Evolutionary conservation across 768 basidiomycete species (phyloP).

Genomic region (Lactarius deliciosus): DNA sequence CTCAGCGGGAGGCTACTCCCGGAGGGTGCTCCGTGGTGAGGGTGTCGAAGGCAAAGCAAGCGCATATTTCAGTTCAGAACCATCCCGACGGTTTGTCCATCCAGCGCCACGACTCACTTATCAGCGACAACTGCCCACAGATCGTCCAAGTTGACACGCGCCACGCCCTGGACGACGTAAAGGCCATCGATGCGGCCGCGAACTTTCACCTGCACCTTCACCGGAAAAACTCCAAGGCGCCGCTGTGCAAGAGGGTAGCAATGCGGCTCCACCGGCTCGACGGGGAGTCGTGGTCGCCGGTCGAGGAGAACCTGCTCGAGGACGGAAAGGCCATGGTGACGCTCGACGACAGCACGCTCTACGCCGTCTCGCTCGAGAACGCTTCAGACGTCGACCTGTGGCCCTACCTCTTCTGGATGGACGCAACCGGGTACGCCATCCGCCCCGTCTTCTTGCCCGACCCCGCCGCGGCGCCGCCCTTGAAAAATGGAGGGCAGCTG

Average conservation of each 20-base stretch:
- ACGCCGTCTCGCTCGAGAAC: conserved; percentile 51
- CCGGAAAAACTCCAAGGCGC: conserved; percentile 48
- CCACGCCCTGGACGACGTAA: conserved; percentile 40
- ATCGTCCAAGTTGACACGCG: conserved; percentile 42
- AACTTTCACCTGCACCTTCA: conserved; percentile 59
- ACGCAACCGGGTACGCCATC: conserved; percentile 53
- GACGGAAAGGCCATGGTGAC: conserved; percentile 50
- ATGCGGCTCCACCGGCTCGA: conserved; percentile 56
- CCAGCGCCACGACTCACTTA: conserved; percentile 46
- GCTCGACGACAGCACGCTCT: conserved; percentile 44
- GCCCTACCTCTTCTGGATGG: conserved; percentile 65
- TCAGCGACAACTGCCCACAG: conserved; percentile 39
- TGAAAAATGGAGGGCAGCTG: conserved; percentile 46
- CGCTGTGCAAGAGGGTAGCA: conserved; percentile 47
- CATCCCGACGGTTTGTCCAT: conserved; percentile 43
- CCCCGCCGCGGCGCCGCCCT: conserved; percentile 42
- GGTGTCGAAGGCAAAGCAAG: conserved; percentile 44
- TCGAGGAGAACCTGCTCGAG: conserved; percentile 48
- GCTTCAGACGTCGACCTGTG: conserved; percentile 52
- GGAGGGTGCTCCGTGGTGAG: conserved; percentile 48
- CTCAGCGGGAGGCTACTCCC: conserved; percentile 38
- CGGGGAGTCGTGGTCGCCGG: conserved; percentile 43
- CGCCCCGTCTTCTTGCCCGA: conserved; percentile 56
- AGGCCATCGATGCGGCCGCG: conserved; percentile 51
- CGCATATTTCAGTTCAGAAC: conserved; percentile 53